Percentiles rank a stretch among this genome's conserved stretches.
Evolutionary conservation across 1,284 basidiomycete genomes (phyloP).

Genomic region (Schizopora paradoxa): DNA sequence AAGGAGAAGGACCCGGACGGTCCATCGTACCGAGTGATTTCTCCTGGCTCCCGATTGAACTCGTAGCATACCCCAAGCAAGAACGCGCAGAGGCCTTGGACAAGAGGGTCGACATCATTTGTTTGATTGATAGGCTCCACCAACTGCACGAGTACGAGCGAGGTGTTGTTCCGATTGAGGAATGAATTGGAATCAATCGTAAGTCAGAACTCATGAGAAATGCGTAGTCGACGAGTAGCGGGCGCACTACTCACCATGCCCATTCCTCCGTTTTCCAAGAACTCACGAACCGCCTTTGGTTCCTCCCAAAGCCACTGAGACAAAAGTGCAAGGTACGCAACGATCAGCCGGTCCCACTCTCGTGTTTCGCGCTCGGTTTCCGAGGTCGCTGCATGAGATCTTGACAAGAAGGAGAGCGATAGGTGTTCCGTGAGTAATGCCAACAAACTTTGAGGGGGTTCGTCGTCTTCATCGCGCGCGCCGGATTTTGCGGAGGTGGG

Average conservation of each 20-base stretch:
- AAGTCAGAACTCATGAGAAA: not conserved
- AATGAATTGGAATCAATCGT: not conserved
- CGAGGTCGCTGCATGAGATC: conserved; percentile 64
- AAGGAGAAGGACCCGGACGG: too few relatives aligned
- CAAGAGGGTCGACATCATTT: conserved; percentile 78
- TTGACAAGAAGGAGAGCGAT: conserved; percentile 61
- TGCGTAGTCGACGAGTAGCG: not conserved
- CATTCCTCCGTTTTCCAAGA: conserved; percentile 85
- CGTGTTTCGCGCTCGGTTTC: conserved; percentile 45
- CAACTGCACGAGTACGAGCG: conserved; percentile 44
- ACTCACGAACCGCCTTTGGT: conserved; percentile 80
- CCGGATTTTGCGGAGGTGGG: conserved; percentile 24
- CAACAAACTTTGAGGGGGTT: conserved; percentile 62
- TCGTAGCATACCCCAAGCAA: conserved; percentile 92
- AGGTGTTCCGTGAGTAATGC: conserved; percentile 70
- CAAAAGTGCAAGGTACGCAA: conserved; percentile 80
- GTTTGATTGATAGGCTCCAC: conserved; percentile 93
- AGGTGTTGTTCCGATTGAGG: not conserved
- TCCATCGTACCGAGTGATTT: conserved; percentile 81
- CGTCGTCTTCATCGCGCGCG: conserved; percentile 45
- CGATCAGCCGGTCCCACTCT: conserved; percentile 89
- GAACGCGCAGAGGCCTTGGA: conserved; percentile 91
- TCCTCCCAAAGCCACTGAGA: conserved; percentile 98
- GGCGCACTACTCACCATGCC: conserved; percentile 64
- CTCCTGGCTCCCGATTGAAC: conserved; percentile 88